A percentile compares a stretch with the other conserved stretches of the same genome.
Evolutionary conservation across 352 stramenopile genomes (phyloP).

Genomic region (Blastocystis hominis): DNA sequence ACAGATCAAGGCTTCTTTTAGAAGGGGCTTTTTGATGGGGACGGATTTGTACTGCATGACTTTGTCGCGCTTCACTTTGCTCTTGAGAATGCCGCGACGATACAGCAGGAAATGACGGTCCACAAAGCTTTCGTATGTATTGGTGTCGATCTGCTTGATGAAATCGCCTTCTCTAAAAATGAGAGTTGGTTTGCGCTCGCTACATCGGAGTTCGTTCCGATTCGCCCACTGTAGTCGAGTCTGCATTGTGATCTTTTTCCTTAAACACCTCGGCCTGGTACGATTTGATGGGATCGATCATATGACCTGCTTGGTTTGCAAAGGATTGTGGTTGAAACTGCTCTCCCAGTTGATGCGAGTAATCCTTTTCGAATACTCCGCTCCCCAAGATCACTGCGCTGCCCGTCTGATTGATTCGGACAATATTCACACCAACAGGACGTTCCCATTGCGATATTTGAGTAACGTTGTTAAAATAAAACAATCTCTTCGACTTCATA

Average conservation of each 20-base stretch:
- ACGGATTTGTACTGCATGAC: constrained; percentile 6
- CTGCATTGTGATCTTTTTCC: neutral
- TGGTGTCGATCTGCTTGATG: neutral
- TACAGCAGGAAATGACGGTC: constrained; percentile 4
- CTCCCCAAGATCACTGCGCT: constrained; percentile 11
- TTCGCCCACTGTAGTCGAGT: neutral
- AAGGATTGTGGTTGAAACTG: neutral
- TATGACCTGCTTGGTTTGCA: neutral
- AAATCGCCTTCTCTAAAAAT: neutral
- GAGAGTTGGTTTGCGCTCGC: neutral
- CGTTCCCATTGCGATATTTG: constrained; percentile 28
- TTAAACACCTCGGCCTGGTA: neutral
- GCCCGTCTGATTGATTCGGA: constrained; percentile 29
- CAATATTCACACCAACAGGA: constrained; percentile 20
- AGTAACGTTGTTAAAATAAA: constrained; percentile 36
- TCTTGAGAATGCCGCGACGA: neutral
- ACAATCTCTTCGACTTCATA: constrained; percentile 23
- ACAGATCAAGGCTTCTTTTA: neutral
- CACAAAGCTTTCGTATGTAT: neutral
- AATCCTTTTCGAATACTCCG: constrained; percentile 45
- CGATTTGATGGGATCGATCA: neutral
- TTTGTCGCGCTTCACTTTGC: neutral
- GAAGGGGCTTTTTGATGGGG: neutral
- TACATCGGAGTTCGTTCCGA: neutral
- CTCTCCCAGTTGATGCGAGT: neutral